Evolutionary conservation across 108 stramenopile species (phyloP), one percentile per base, ranked within the genome.

Genomic region (Cyclotella baltica): DNA sequence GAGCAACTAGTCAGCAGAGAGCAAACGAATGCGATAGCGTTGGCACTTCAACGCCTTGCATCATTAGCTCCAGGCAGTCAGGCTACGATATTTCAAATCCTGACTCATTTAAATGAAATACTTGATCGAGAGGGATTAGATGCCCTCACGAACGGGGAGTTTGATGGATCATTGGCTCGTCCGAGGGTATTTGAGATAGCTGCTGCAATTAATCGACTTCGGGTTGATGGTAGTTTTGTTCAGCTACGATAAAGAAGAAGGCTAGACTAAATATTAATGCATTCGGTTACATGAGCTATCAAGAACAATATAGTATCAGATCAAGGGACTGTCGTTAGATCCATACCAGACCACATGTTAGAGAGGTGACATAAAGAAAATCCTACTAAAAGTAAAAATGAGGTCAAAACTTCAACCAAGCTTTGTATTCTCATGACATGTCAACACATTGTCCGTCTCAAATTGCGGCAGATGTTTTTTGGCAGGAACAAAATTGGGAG

Each of bases 1-100:
- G 95, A 96, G 67, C 95, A 96, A 78, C 64, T 96, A 28, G 92
- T 91, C 3, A 67, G 84, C 40, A 90, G 79, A 53, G 76, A 89
- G 31, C 95, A 96, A 80, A 91, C 92, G 22, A 83, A 83, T 62
- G 84, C 91, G 19, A 89, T 96, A 58, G 40, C 88, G 10, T 65
- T 82, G 52, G 86, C 86, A 27, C 67, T 96, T 46, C 90, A 96
- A 70, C 68, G 74, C n/a, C 59, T 93, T 18, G 69, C 76, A 25
- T 43, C 64, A 19, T 48, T 85, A 43, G 51, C 65, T 22, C 46
- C 72, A 22, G 77, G 68, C 0, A 76, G 69, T 27, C 73, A 78
- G n/a, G 55, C 48, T 56, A 80, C 89, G 15, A 62, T 90, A 31
- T 72, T 55, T 52, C 71, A 90, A 52, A 64, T 90, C 2, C 76